Evolutionary conservation across 2,329 filamentous ascomycete species (phyloP), one percentile per base, ranked within the genome.

Genomic region (Cytospora piceae): DNA sequence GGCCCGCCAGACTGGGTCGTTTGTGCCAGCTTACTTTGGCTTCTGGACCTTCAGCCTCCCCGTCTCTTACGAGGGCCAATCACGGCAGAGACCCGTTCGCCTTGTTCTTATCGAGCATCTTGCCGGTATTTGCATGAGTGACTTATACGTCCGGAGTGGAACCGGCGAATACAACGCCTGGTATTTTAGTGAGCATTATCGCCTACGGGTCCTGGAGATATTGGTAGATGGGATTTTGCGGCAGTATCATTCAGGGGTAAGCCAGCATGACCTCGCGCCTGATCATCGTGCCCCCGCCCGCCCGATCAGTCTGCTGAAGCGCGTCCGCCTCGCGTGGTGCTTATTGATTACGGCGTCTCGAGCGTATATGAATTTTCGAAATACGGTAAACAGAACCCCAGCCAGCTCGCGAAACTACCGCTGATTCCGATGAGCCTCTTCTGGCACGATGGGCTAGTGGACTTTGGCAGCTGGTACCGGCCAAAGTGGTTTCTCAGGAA

Each of bases 1-100:
- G 32, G 39, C 57, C 39, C 24, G 29, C 9, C 57, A 58, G 24
- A 49, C 57, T 20, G 57, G 39, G 57, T 58, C 57, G 27, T 58
- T 58, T 58, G 24, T 39, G 31, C 57, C 57, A 12, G 57, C 57
- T 9, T 58, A 49, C 32, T 49, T 58, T 49, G 57, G 57, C 32
- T 58, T 39, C 22, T 58, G 57, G 57, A 22, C 57, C 6, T 51
- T 58, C 39, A 58, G 39, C 57, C 57, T 58, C 27, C 57, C 57
- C 49, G 49, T 58, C 27, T 51, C 39, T 22, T 49, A 49, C 49
- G 49, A 58, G 27, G 39, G 39, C 15, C 27, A n/a, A 51, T 49
- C 29, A 32, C 20, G 39, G 22, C 39, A 32, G 24, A 32, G 57
- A 15, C 39, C 20, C 29, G 29, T 59, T 59, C 57, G 57, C 39